Evolutionary conservation across 805 yeast genomes (phyloP).

Genomic region (Ascoidea tarda): DNA sequence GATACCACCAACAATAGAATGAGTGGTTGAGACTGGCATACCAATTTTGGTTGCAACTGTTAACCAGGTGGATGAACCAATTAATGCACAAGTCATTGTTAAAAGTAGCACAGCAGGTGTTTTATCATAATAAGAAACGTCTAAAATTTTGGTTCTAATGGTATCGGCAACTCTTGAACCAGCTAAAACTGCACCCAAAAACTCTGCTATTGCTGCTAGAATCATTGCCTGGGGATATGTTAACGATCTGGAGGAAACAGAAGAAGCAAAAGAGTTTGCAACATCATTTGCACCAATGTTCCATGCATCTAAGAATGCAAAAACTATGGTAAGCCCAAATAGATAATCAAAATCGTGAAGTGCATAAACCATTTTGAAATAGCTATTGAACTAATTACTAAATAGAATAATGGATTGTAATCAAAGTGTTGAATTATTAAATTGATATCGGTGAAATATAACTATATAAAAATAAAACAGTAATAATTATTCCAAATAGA

Average conservation of each 20-base stretch:
- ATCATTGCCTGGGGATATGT: conserved; percentile 68
- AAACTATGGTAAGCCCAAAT: conserved; percentile 53
- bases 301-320: conserved; percentile 68
- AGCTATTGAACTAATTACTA: no score
- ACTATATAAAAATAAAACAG: no score
- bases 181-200: conserved; percentile 59
- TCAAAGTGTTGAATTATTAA: no score
- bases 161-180: conserved; percentile 68
- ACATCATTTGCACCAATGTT: conserved; percentile 77
- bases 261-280: conserved; percentile 67
- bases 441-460: no score
- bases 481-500: no score
- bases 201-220: conserved; percentile 57
- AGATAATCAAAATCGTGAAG: conserved; percentile 52
- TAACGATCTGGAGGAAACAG: conserved; percentile 56
- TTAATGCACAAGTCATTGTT: conserved; percentile 61
- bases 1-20: conserved; percentile 63
- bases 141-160: conserved; percentile 49
- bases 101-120: conserved; percentile 64
- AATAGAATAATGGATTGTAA: no score
- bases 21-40: conserved; percentile 75
- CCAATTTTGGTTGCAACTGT: conserved; percentile 52
- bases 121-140: conserved; percentile 29
- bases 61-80: conserved; percentile 63
- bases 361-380: conserved; percentile 7